Percentiles rank a stretch among this genome's conserved stretches.
Conservation (phyloP, 2,329 filamentous ascomycete species). For the Ophiostoma sp. region DNA sequence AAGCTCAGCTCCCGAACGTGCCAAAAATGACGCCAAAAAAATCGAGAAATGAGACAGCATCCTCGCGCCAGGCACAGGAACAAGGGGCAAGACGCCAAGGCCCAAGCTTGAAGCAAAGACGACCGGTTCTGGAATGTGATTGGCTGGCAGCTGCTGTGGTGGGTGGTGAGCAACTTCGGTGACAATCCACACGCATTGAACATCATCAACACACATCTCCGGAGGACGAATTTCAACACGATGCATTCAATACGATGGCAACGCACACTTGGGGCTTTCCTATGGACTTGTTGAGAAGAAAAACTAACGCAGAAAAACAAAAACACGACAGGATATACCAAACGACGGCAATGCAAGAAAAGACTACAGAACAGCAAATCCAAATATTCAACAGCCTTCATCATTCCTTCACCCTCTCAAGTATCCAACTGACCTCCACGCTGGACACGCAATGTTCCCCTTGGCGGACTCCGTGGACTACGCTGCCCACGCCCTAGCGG, state of each 20-base stretch:
- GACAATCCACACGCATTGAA: background rate
- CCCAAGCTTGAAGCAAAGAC: background rate
- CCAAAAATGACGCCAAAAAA: background rate
- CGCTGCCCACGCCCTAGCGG: background rate
- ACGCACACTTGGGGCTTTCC: background rate
- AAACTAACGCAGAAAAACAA: background rate
- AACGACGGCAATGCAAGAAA: background rate
- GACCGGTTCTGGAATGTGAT: background rate
- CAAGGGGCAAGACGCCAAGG: constrained; percentile 1
- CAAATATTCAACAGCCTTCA: background rate
- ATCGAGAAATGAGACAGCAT: background rate
- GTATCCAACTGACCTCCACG: constrained; percentile 29
- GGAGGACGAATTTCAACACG: no score
- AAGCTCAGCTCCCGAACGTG: background rate
- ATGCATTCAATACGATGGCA: background rate
- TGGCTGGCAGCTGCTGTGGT: background rate
- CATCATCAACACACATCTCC: no score
- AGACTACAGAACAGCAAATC: background rate
- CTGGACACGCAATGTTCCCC: constrained; percentile 29
- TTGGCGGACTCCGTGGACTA: constrained; percentile 9
- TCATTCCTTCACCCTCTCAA: background rate
- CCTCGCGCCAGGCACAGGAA: background rate
- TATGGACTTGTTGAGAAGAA: background rate
- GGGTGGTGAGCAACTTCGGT: background rate
- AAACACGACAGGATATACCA: constrained; percentile 6